phyloP scores from a whole-genome alignment of 2,329 filamentous ascomycete genomes.

The Chrysoporthe puriensis region DNA sequence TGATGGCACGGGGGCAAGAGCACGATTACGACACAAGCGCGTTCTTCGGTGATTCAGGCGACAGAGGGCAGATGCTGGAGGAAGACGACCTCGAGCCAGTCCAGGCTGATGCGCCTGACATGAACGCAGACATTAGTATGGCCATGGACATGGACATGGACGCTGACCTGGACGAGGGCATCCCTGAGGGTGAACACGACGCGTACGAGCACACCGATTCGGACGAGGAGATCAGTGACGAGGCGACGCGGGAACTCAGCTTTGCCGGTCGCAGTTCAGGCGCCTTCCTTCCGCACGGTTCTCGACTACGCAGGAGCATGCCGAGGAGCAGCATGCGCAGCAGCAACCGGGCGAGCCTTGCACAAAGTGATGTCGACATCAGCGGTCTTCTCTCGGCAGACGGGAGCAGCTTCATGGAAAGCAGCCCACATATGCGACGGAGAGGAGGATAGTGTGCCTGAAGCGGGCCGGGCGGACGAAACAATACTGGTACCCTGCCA shows the following conservation, averaged over 20 bases:
- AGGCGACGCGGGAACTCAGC: slow-evolving; percentile 41
- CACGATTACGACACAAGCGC: slow-evolving; percentile 52
- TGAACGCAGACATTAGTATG: slow-evolving; percentile 34
- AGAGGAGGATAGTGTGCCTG: slow-evolving; percentile 20
- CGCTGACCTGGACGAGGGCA: slow-evolving; percentile 71
- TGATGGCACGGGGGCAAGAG: slow-evolving; percentile 56
- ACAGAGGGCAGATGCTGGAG: slow-evolving; percentile 62
- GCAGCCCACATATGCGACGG: slow-evolving; percentile 55
- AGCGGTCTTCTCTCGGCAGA: slow-evolving; percentile 59
- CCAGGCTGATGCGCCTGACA: slow-evolving; percentile 33
- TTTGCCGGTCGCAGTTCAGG: slow-evolving; percentile 24
- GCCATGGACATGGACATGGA: slow-evolving; percentile 60
- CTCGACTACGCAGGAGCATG: slow-evolving; percentile 26
- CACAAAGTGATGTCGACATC: slow-evolving; percentile 54
- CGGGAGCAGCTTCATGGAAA: slow-evolving; percentile 60
- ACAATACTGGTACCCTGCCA: slow-evolving; percentile 23
- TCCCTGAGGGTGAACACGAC: slow-evolving; percentile 66
- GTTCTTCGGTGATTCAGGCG: slow-evolving; percentile 58
- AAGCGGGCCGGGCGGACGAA: background rate
- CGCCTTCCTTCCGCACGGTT: slow-evolving; percentile 24
- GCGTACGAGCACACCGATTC: slow-evolving; percentile 78
- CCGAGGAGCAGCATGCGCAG: slow-evolving; percentile 28
- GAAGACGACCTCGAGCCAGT: slow-evolving; percentile 60
- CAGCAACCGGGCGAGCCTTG: slow-evolving; percentile 35
- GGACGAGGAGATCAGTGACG: slow-evolving; percentile 62